Base-by-base conservation (phyloP, 495 filamentous ascomycete species). In the Haplographium delicatum region DNA sequence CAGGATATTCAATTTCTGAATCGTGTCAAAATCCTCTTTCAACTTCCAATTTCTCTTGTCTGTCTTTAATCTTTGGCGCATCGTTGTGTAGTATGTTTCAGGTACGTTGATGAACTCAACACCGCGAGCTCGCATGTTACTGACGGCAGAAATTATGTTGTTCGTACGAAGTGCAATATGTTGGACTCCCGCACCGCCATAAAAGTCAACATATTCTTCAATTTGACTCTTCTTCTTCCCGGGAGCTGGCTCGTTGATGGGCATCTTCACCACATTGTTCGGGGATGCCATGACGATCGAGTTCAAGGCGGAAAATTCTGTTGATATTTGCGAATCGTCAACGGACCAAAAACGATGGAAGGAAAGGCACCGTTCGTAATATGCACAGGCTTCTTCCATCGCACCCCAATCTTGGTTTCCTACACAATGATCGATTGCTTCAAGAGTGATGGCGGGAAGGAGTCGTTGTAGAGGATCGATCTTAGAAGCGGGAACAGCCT, bases 301-400 rank as follows among this genome's bases (percentile, higher is more conserved):
- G 62, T 82, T 84, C 22, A 96, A 72, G 4, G 90, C 87, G 11
- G 84, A 88, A 76, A 84, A 96, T 56, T 93, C 89, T 62, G 89
- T 94, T 74, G 79, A 86, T 62, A 95, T 86, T 54, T 89, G 75
- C 51, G 73, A 83, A 68, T 95, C 90, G 64, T 96, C 90, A 26
- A 95, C 89, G 28, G 79, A 85, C 89, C 91, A 95, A 79, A 96
- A 95, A 34, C 89, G 85, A 68, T 93, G 88, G 79, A 95, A 95
- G 30, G 83, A 82, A n/a, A 96, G 83, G 43, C 80, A 83, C 43
- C 81, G 77, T 67, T 95, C 89, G 69, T 96, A 96, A 67, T 89
- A 94, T 51, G 82, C 83, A 68, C 91, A 95, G 25, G 85, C 81
- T 27, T 77, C 74, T 22, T 85, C 83, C 88, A 96, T 91, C 65